Conservation (phyloP, 805 yeast genomes). For the Metschnikowia sp. region DNA sequence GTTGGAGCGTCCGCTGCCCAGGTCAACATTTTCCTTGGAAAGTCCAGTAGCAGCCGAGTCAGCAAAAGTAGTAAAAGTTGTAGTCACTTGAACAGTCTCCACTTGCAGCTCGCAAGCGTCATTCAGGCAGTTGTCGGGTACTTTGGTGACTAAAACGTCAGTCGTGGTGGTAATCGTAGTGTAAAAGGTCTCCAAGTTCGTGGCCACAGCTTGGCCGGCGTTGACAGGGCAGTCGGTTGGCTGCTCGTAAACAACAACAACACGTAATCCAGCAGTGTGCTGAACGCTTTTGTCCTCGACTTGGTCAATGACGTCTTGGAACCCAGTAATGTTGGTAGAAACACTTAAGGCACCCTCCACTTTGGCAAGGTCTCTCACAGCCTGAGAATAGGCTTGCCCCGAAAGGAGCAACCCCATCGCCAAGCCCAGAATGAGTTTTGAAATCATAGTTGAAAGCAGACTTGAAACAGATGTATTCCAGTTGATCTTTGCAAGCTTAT, state of each 20-base stretch:
- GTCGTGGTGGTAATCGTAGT: background rate
- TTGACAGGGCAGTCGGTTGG: background rate
- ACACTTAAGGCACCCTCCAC: no score
- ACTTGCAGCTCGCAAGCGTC: background rate
- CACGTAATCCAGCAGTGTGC: background rate
- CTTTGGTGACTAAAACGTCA: background rate
- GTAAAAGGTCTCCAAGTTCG: background rate
- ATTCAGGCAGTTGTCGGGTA: background rate
- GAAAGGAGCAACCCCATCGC: no score
- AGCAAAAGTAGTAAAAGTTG: background rate
- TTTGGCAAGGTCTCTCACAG: no score
- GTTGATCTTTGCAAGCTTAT: no score
- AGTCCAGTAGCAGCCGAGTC: background rate
- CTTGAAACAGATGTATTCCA: no score
- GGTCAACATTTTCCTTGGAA: background rate
- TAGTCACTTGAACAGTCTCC: background rate
- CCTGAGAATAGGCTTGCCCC: no score
- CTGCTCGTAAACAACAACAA: constrained; percentile 1
- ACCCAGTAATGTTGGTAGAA: background rate
- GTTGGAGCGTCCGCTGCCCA: background rate
- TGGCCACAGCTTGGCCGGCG: no score
- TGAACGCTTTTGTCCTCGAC: background rate
- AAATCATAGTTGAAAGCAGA: no score
- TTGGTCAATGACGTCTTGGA: background rate
- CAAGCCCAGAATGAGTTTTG: no score